Base-by-base conservation (phyloP, 1,139 yeast genomes). In the Zygotorulaspora mrakii region DNA sequence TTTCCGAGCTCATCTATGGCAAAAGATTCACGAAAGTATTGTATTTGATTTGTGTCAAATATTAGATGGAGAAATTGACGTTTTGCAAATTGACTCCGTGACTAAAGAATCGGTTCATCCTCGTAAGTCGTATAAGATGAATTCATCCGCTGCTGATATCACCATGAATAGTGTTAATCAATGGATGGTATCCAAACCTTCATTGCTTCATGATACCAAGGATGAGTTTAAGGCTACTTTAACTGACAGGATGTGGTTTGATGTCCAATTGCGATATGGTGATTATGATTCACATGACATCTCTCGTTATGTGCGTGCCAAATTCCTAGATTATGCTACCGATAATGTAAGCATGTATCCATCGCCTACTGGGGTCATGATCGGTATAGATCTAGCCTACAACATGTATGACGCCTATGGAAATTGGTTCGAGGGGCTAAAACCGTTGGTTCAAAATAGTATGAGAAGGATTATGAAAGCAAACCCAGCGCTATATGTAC, bases 1-100 rank as follows among this genome's bases (percentile, higher is more conserved):
- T 2, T 94, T 94, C 72, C 73, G 99, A 43, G 97, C 98, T 0
- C 99, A 94, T 69, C 75, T 94, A 57, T 94, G 99, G 99, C 99
- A 94, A 61, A 94, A 94, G 65, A 94, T 94, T 40, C 99, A 94
- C 61, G 99, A 94, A 64, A 82, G 94, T 63, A 74, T 94, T 35
- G 96, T 94, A 2, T 87, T 87, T 61, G 98, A 91, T 69, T 58
- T 91, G 27, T 88, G 96, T 56, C 96, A 89, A 59, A 94, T 89
- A 11, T 68, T 94, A 24, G 98, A 94, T 59, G 81, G 82, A 40
- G 96, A 91, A 57, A 69, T 87, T 60, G 94, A 86, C 54, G 80
- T 82, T 3, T 66, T 94, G 29, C 91, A 82, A 50, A 81, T 91
- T 46, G 96, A 87, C 49, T 71, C 76, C 37, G 96, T 94, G 8